phyloP scores from a whole-genome alignment of 1,139 yeast genomes.

The Scheffersomyces stambukii region DNA sequence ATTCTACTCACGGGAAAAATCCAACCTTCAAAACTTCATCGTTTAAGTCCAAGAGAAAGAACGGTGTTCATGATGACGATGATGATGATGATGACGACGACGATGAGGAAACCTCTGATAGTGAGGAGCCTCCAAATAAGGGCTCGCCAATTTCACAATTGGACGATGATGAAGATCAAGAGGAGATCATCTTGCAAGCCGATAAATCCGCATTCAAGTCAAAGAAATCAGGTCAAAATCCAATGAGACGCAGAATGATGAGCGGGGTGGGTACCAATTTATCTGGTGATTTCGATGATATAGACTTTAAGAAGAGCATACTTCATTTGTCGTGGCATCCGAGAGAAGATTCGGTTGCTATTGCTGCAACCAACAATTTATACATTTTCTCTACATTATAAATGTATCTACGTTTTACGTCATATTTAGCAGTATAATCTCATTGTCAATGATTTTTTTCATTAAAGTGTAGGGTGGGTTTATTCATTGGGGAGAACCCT shows the following conservation, averaged over 20 bases:
- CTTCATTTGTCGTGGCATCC: constrained; percentile 99
- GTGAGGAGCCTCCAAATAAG: constrained; percentile 25
- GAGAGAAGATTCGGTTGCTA: constrained; percentile 90
- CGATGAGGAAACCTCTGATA: constrained; percentile 40
- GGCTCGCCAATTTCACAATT: constrained; percentile 34
- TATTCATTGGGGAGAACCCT: too few species aligned
- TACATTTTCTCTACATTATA: constrained; percentile 71
- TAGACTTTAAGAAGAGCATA: constrained; percentile 92
- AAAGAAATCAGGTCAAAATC: constrained; percentile 47
- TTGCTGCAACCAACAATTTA: constrained; percentile 96
- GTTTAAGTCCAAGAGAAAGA: constrained; percentile 14
- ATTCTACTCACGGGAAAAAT: constrained; percentile 1
- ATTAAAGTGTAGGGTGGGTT: too few species aligned
- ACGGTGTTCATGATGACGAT: constrained; percentile 21
- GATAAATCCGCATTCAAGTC: constrained; percentile 94
- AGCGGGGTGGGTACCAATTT: constrained; percentile 36
- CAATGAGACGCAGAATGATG: constrained; percentile 44
- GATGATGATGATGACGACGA: constrained; percentile 38
- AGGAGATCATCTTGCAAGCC: constrained; percentile 85
- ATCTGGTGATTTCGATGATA: constrained; percentile 66
- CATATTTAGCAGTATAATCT: too few species aligned
- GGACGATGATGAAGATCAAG: constrained; percentile 56
- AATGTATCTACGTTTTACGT: too few species aligned
- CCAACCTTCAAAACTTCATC: constrained; percentile 9
- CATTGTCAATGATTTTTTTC: too few species aligned